A percentile compares a stretch with the other conserved stretches of the same genome.
Conservation (phyloP, 2,329 filamentous ascomycete genomes). For the Ascochyta rabiei region DNA sequence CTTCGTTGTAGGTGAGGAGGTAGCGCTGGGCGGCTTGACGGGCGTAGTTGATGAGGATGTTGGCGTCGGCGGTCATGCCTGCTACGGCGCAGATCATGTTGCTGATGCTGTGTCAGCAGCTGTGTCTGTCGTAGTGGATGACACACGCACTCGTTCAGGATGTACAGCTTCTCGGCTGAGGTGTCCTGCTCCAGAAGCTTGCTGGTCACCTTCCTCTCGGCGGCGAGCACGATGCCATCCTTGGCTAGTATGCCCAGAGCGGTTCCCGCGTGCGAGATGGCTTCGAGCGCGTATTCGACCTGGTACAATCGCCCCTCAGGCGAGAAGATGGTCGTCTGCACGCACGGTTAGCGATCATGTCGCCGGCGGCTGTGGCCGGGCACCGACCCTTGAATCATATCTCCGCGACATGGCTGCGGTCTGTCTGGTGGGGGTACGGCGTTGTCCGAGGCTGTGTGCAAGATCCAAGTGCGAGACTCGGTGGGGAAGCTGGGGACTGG, state of each 20-base stretch:
- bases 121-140: background rate
- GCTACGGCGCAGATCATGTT: conserved; percentile 99
- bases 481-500: conserved; percentile 32
- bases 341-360: conserved; percentile 28
- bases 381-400: conserved; percentile 92
- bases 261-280: conserved; percentile 97
- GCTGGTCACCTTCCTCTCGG: conserved; percentile 98
- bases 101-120: conserved; percentile 56
- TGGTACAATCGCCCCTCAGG: conserved; percentile 98
- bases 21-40: conserved; percentile 96
- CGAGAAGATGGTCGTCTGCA: conserved; percentile 98
- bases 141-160: conserved; percentile 84
- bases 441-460: conserved; percentile 9
- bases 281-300: conserved; percentile 98
- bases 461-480: conserved; percentile 17
- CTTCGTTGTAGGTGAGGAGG: conserved; percentile 99
- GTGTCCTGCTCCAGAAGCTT: conserved; percentile 99
- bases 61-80: conserved; percentile 98
- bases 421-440: conserved; percentile 9
- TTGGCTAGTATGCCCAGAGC: conserved; percentile 95
- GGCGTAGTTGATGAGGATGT: conserved; percentile 99
- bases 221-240: conserved; percentile 97
- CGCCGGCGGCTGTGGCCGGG: conserved; percentile 9
- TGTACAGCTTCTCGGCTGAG: conserved; percentile 99
- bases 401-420: conserved; percentile 79